Base-by-base conservation (phyloP, 805 yeast genomes). In the Teunomyces pallodes region DNA sequence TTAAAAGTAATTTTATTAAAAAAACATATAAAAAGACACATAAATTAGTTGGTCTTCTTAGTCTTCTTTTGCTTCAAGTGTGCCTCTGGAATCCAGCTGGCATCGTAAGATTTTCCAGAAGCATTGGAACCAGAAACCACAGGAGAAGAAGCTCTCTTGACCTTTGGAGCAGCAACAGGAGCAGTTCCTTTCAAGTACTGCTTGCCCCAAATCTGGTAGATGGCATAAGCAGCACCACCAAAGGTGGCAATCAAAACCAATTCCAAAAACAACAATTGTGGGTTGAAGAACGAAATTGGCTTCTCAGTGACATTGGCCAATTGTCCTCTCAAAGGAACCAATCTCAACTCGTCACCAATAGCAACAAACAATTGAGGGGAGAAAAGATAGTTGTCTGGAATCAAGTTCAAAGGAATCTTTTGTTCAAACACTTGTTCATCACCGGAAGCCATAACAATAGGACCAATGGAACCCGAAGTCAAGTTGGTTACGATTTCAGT, bases 221-320 rank as follows among this genome's bases (percentile, higher is more conserved):
- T 62, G 52, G 71, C 62, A 65, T 83, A 86, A 39, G 36, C 47
- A 36, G 46, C 35, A 8, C 46, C 51, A 3, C 48, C 59, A 17
- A 54, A 27, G 8, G 45, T 33, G 6, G 49, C 56, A 3, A 72
- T 55, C 48, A 88, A 67, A 24, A 87, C 55, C 12, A 81, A 45
- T 61, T 83, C 86, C 54, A 86, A 77, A 31, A 86, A 64, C 49
- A 89, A 61, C 59, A 90, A 78, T 66, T 84, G 82, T 10, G 91
- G 94, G 62, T 87, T 81, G 68, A 85, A 83, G 46, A 84, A 54
- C 0, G 95, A 84, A 56, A 90, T 71, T 48, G 84, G 77, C 32
- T 77, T 79, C 57, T 90, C 96, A 9, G 66, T 66, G 48, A 90
- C 79, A 17, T 72, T 64, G 40, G 87, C 69, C 50, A 83, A 67